Evolutionary conservation across 768 basidiomycete genomes (phyloP).

Genomic region (Auricularia sp.): DNA sequence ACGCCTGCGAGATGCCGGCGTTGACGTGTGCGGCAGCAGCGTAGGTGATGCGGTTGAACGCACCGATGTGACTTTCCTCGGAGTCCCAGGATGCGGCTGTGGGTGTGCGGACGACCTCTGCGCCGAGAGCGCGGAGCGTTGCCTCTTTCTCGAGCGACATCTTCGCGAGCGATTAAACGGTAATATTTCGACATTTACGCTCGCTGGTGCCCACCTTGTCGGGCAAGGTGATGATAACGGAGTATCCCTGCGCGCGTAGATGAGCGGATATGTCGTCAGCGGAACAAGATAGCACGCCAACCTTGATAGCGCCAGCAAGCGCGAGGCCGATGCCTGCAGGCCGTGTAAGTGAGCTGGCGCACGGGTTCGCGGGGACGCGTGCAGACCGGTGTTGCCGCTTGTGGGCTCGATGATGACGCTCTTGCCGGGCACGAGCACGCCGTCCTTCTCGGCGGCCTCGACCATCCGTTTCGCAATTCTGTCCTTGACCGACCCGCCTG

Average conservation of each 20-base stretch:
- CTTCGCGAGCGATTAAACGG: not conserved
- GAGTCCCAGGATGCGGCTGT: conserved; percentile 84
- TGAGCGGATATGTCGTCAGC: conserved; percentile 36
- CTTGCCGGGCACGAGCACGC: conserved; percentile 74
- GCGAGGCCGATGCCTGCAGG: conserved; percentile 80
- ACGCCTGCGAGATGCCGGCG: conserved; percentile 44
- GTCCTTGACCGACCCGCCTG: conserved; percentile 93
- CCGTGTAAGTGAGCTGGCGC: not conserved
- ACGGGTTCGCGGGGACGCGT: not conserved
- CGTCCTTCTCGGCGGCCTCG: conserved; percentile 83
- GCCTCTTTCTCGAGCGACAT: conserved; percentile 76
- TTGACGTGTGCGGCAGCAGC: no score
- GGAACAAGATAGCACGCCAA: conserved; percentile 24
- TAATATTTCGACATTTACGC: not conserved
- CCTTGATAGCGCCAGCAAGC: conserved; percentile 90
- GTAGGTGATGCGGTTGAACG: conserved; percentile 24
- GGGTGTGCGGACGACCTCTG: conserved; percentile 90
- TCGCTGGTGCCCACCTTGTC: conserved; percentile 42
- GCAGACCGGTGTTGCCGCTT: conserved; percentile 86
- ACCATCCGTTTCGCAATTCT: conserved; percentile 96
- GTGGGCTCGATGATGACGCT: conserved; percentile 94
- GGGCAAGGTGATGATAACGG: conserved; percentile 81
- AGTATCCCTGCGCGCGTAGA: conserved; percentile 77
- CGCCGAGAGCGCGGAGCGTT: conserved; percentile 81
- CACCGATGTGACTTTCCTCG: conserved; percentile 87